Conservation (phyloP, 2,329 filamentous ascomycete species). For the Colletotrichum destructivum region DNA sequence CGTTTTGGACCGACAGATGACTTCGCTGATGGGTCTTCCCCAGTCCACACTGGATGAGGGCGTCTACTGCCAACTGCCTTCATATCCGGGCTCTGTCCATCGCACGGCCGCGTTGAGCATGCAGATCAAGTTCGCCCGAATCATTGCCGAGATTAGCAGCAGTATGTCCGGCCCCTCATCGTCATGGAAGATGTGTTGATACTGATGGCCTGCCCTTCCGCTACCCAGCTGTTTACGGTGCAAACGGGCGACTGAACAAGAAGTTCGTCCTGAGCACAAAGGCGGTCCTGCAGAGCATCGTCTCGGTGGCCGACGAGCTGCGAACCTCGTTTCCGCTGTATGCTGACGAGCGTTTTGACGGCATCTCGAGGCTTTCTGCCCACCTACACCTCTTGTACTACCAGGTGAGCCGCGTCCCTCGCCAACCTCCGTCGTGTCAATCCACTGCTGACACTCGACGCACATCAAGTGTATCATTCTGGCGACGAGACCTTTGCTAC, state of each 20-base stretch:
- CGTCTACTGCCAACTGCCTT: slow-evolving; percentile 58
- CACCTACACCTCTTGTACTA: slow-evolving; percentile 53
- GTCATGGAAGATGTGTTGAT: neutral
- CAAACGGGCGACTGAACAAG: slow-evolving; percentile 48
- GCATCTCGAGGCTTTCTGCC: slow-evolving; percentile 51
- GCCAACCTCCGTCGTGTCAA: too few relatives aligned
- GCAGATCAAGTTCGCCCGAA: slow-evolving; percentile 51
- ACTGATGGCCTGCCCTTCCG: neutral
- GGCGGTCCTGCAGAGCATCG: slow-evolving; percentile 49
- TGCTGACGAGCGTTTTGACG: slow-evolving; percentile 50
- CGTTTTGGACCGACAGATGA: slow-evolving; percentile 68
- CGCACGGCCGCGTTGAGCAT: slow-evolving; percentile 50
- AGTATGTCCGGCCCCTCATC: slow-evolving; percentile 40
- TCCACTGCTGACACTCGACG: neutral
- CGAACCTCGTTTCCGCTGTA: slow-evolving; percentile 50
- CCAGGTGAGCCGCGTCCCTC: slow-evolving; percentile 45
- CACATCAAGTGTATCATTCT: slow-evolving; percentile 50
- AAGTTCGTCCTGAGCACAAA: slow-evolving; percentile 52
- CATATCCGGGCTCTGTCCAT: slow-evolving; percentile 48
- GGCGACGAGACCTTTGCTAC: slow-evolving; percentile 49
- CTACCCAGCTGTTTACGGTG: slow-evolving; percentile 49
- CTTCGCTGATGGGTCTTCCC: slow-evolving; percentile 67
- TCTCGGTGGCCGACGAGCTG: slow-evolving; percentile 50
- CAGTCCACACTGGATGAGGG: slow-evolving; percentile 65
- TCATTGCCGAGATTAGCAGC: slow-evolving; percentile 51